Base-by-base conservation (phyloP, 2,329 filamentous ascomycete genomes). In the Xylariaceae sp. region DNA sequence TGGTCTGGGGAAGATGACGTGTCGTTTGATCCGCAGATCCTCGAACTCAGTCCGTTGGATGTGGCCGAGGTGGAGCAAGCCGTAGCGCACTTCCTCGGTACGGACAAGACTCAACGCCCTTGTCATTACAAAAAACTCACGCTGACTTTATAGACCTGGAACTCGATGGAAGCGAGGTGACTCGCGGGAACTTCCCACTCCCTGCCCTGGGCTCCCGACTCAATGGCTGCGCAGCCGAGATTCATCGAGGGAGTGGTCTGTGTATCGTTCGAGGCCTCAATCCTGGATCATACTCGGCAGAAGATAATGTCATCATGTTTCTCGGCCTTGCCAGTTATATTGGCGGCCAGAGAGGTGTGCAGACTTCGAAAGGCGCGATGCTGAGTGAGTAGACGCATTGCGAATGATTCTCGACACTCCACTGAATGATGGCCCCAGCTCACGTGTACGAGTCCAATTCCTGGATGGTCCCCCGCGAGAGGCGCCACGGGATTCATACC, bases 301-400 rank as follows among this genome's bases (percentile, higher is more conserved):
- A 82, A 56, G 80, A 85, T 48, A 80, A 79, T 49, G 67, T 80
- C 15, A 71, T 76, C 5, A 70, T 84, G 41, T 84, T 80, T 59
- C 72, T 83, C 4, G 83, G 79, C 0, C 67, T 86, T 10, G 74
- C 81, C 1, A 76, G 74, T 51, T 76, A 85, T 60, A 74, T 86
- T 47, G 82, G 77, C 1, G 72, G 78, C 36, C 71, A 76, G 44
- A 74, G 80, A 37, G 79, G 79, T 2, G 59, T 76, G 2, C 79
- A 82, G 53, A 74, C 75, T 51, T 69, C 70, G n/a, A 73, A 72
- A 41, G 76, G 76, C 10, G 73, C 74, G 34, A 72, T 79, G 62
- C 59, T 80, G 15, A 71, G 77, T 78, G 68, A 59, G 73, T 67
- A 43, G 18, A 43, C 15, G 15, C 7, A 18, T 7, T 10, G 13